Conservation (phyloP, 1,284 basidiomycete genomes). For the Polyporus tsugae region DNA sequence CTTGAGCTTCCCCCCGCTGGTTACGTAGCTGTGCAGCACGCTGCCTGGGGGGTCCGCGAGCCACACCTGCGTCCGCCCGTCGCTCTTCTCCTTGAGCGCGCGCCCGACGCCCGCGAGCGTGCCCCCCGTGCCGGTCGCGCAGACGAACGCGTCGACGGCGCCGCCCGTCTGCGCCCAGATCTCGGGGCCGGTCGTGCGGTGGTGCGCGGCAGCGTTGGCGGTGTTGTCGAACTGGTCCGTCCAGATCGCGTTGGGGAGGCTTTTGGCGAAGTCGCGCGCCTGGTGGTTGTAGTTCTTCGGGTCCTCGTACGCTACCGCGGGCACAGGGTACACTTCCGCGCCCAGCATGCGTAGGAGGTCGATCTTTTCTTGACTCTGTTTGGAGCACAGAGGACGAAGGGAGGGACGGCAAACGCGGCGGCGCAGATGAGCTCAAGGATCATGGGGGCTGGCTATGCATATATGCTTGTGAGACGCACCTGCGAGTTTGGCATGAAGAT, state of each 20-base stretch:
- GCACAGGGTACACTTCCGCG: conserved; percentile 95
- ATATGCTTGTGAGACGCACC: conserved; percentile 49
- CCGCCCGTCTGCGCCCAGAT: conserved; percentile 94
- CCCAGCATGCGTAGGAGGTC: conserved; percentile 97
- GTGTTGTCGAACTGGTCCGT: conserved; percentile 99
- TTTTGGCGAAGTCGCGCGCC: conserved; percentile 87
- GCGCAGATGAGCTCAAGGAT: not conserved
- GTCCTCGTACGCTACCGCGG: conserved; percentile 96
- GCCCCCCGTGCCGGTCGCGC: conserved; percentile 95
- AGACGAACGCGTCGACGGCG: conserved; percentile 89
- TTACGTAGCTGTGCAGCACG: conserved; percentile 89
- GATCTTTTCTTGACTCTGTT: conserved; percentile 96
- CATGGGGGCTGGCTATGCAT: conserved; percentile 4
- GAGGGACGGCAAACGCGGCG: not conserved
- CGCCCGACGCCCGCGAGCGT: conserved; percentile 92
- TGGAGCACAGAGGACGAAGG: not conserved
- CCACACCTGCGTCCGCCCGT: conserved; percentile 89
- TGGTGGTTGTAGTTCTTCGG: conserved; percentile 99
- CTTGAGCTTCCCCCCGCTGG: conserved; percentile 80
- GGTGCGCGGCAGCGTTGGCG: conserved; percentile 91
- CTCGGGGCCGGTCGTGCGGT: conserved; percentile 93
- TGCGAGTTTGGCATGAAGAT: conserved; percentile 99
- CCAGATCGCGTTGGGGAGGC: conserved; percentile 94
- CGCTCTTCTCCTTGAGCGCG: conserved; percentile 86
- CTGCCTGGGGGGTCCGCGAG: conserved; percentile 97